Base-by-base conservation (phyloP, 352 stramenopile genomes). In the Pythium pyrilobum region DNA sequence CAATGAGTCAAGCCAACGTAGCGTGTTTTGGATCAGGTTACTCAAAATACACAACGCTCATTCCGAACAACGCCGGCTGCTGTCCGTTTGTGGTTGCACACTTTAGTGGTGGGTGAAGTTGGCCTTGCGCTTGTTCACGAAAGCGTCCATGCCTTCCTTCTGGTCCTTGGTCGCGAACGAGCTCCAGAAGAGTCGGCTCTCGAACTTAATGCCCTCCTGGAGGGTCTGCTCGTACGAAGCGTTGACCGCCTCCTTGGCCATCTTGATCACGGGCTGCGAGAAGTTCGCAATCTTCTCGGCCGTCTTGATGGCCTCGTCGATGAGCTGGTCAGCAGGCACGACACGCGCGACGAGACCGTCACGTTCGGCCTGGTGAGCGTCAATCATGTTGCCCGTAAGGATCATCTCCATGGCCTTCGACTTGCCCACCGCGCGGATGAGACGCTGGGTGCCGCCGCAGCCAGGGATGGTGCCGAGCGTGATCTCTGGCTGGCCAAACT, bases 391-490 rank as follows among this genome's bases (percentile, higher is more conserved):
- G 48, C 96, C 97, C n/a, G 97, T 99, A 36, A 99, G 81, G 43
- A 97, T 86, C 90, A 99, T 97, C 64, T 99, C 88, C 97, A 99
- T 99, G 38, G 93, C 93, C 74, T 99, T 99, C 29, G 92, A 87
- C 81, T 99, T 99, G 59, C 97, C 97, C 49, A 99, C 85, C 2
- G 96, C 95, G 34, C 95, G 88, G 62, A 98, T 97, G 28, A 99
- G 77, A 33, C 97, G 77, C 81, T 99, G 96, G 0, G 96, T 99
- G 38, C 97, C 97, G 46, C 97, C 97, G 46, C 77, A 86, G 63
- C 94, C 92, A n/a, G 97, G 95, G 59, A 99, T 99, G 29, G 98
- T 97, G 34, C 97, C 97, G 15, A 99, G 81, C 54, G 94, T 98
- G 66, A 99, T 99, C 82, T 99, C 97, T 1, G 97, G 97, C 73